phyloP scores from a whole-genome alignment of 345 rosid species.

The Eucalyptus erythrocorys region DNA sequence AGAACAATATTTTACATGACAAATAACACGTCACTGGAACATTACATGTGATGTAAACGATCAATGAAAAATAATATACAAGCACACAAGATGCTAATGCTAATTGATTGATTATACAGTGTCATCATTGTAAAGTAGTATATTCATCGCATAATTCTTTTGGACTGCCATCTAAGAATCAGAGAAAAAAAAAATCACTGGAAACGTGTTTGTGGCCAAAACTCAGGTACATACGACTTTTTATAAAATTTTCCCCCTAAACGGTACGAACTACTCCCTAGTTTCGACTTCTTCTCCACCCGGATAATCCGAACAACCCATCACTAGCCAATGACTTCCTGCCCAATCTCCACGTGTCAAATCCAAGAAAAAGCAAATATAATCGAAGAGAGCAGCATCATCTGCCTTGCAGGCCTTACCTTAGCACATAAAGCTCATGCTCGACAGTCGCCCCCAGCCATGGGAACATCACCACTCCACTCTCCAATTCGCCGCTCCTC shows the following conservation, averaged over 20 bases:
- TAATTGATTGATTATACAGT: rapidly evolving
- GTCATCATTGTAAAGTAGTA: rapidly evolving
- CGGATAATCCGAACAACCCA: rapidly evolving
- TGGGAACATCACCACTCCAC: slow-evolving; percentile 34
- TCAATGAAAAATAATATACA: too few relatives aligned
- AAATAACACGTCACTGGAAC: too few relatives aligned
- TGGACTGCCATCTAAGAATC: too few relatives aligned
- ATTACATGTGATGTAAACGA: too few relatives aligned
- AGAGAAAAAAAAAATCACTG: rapidly evolving
- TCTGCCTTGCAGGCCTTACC: not conserved
- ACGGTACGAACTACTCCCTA: too few relatives aligned
- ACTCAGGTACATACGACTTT: too few relatives aligned
- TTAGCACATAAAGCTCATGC: not conserved
- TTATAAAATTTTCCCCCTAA: too few relatives aligned
- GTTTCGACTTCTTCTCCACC: not conserved
- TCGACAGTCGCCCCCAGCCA: slow-evolving; percentile 1
- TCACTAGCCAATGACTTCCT: not conserved
- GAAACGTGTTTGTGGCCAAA: too few relatives aligned
- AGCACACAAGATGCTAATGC: rapidly evolving
- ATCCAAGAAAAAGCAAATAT: not conserved
- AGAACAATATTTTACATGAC: rapidly evolving
- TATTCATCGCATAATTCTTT: too few relatives aligned
- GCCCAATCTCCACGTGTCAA: not conserved
- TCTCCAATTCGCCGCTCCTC: slow-evolving; percentile 36
- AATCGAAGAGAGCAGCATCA: not conserved